Evolutionary conservation across 495 filamentous ascomycete species (phyloP), one percentile per base, ranked within the genome.

Genomic region (Penicillium angulare): DNA sequence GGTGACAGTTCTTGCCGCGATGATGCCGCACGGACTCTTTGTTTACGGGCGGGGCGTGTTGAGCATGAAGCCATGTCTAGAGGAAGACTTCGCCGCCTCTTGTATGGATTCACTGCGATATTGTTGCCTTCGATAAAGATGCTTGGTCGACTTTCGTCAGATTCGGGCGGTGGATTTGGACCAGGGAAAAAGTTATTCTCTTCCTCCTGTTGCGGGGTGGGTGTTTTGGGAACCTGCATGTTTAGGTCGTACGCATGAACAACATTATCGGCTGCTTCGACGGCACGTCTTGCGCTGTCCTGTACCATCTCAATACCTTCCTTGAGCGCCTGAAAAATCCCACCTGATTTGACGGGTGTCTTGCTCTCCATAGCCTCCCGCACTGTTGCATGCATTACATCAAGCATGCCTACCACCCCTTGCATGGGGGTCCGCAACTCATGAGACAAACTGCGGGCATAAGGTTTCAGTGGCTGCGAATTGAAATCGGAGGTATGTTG

Each of bases 211-310:
- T 72, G 71, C 6, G 69, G 71, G 3, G 38, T 41, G 7, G 78
- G 43, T 1, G 45, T 85, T 50, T 86, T 81, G 16, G 88, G 88
- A 21, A 92, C 76, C 54, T 88, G 82, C 86, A 92, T 88, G 64
- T 91, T 86, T 57, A 92, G 77, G 64, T 90, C 88, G 53, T 90
- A 91, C n/a, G 88, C 88, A 71, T 92, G 85, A 22, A 92, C 87
- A 31, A 92, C 87, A 57, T 92, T 92, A 56, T 92, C 88, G 2
- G 88, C 87, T 21, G 88, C 88, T 66, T 91, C 88, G 13, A 91
- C 83, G 3, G 87, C 88, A 35, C 88, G 74, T 63, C 85, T 77
- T 40, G 88, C 88, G 63, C 86, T 90, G 59, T 90, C 88, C 79
- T 92, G 88, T 32, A 89, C 83, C 59, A 86, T 78, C 62, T 91